Percentiles rank a stretch among this genome's conserved stretches.
Evolutionary conservation across 1,284 basidiomycete species (phyloP).

Genomic region (Anthracocystis setariae): DNA sequence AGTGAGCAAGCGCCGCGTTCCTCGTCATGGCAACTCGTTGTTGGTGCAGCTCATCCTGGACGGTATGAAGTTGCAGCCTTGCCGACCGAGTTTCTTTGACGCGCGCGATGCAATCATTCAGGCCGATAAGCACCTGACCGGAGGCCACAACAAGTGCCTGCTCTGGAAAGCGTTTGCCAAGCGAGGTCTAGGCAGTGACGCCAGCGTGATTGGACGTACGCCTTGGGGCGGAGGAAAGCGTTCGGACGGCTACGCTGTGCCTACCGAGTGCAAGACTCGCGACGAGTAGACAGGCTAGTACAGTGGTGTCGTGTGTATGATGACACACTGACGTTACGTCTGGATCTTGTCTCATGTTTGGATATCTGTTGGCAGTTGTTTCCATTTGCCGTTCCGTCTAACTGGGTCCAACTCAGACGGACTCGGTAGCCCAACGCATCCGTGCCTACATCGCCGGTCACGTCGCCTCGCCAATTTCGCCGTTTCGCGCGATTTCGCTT

Average conservation of each 20-base stretch:
- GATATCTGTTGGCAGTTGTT: not conserved
- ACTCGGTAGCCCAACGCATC: too few species aligned
- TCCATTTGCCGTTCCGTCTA: not conserved
- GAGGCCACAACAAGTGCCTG: constrained; percentile 89
- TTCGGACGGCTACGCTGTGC: constrained; percentile 70
- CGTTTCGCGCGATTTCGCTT: too few species aligned
- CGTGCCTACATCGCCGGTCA: too few species aligned
- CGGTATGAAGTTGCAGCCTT: constrained; percentile 94
- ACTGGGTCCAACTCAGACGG: too few species aligned
- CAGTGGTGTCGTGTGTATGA: too few species aligned
- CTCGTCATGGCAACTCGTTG: constrained; percentile 91
- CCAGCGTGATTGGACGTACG: constrained; percentile 73
- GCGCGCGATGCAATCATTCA: constrained; percentile 91
- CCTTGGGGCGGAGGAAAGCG: constrained; percentile 92
- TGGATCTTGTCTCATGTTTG: too few species aligned
- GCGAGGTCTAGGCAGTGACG: constrained; percentile 74
- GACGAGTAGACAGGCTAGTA: constrained; percentile 1
- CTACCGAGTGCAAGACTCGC: constrained; percentile 67
- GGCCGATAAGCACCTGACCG: constrained; percentile 89
- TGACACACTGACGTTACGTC: too few species aligned
- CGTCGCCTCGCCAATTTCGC: too few species aligned
- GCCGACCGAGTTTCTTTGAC: constrained; percentile 87
- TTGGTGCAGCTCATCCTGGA: constrained; percentile 85
- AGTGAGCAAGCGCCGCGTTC: constrained; percentile 75
- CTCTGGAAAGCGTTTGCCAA: constrained; percentile 86